Evolutionary conservation across 352 stramenopile species (phyloP).

Genomic region (Phytopythium helicoides): DNA sequence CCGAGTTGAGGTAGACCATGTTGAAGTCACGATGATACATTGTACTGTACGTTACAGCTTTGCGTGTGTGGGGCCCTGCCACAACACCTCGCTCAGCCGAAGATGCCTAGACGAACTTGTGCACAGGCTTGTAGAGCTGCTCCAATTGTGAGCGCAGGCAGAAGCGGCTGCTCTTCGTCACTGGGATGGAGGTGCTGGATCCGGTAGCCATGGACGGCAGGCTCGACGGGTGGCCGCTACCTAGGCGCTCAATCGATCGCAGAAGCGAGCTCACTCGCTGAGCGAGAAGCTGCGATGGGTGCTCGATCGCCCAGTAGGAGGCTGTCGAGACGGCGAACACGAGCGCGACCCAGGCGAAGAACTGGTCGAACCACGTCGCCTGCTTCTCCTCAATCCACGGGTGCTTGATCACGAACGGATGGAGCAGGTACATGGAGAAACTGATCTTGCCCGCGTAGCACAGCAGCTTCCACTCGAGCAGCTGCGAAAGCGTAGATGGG

Average conservation of each 20-base stretch:
- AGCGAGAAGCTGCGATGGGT: conserved; percentile 17
- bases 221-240: neutral
- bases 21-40: too few species aligned
- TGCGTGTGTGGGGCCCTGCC: too few species aligned
- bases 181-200: neutral
- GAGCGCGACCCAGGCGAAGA: conserved; percentile 29
- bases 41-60: too few species aligned
- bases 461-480: conserved; percentile 43
- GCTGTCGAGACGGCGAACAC: conserved; percentile 23
- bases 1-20: too few species aligned
- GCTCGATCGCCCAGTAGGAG: conserved; percentile 34
- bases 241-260: neutral
- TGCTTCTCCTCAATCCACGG: conserved; percentile 16
- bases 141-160: neutral
- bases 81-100: neutral
- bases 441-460: conserved; percentile 32
- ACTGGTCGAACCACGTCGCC: conserved; percentile 28
- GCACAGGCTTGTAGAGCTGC: conserved; percentile 1
- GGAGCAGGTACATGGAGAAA: conserved; percentile 51
- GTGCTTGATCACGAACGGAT: conserved; percentile 36
- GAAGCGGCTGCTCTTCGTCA: too few species aligned
- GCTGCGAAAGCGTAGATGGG: conserved; percentile 23
- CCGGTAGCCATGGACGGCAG: neutral
- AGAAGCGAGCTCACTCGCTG: conserved; percentile 8
- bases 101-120: neutral